These are phyloP conservation scores for Ophiostoma sp. DNA, from an alignment of 2,329 filamentous ascomycete species.

Conservation along the genomic window DNA sequence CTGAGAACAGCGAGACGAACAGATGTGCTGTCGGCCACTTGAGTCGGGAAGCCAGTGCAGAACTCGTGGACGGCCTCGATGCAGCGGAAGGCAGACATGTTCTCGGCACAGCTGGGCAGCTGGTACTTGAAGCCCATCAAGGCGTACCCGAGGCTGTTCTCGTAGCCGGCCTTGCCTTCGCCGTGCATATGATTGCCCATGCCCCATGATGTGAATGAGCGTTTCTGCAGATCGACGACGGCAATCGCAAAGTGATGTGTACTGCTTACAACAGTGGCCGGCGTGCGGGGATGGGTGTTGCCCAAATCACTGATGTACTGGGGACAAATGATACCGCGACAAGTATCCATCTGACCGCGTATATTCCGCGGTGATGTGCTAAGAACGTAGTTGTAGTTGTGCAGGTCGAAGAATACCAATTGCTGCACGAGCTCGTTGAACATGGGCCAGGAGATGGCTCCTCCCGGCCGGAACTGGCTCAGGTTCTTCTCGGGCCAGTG, in stretches of 20 bases:
- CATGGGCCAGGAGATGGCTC: background rate
- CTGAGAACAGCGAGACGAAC: background rate
- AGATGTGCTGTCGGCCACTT: background rate
- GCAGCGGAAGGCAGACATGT: slow-evolving; percentile 2
- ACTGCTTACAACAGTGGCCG: background rate
- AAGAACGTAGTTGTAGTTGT: background rate
- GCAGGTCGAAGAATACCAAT: background rate
- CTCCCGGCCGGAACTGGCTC: background rate
- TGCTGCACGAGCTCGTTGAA: slow-evolving; percentile 10
- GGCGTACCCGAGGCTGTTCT: background rate
- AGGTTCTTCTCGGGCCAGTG: slow-evolving; percentile 13
- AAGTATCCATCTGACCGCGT: too few relatives aligned
- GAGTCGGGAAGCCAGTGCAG: background rate
- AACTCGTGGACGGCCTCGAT: background rate
- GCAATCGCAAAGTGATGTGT: background rate
- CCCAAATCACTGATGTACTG: background rate
- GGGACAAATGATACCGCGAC: background rate
- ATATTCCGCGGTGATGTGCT: background rate
- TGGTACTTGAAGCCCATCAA: background rate
- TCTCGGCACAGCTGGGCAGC: background rate
- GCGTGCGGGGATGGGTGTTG: too few relatives aligned
- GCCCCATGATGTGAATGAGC: background rate
- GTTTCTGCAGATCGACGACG: background rate
- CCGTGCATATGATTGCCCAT: background rate
- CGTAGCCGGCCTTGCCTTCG: background rate